These are phyloP conservation scores for Pleurotus giganteus DNA, from an alignment of 768 basidiomycete genomes.

Conservation along the genomic window DNA sequence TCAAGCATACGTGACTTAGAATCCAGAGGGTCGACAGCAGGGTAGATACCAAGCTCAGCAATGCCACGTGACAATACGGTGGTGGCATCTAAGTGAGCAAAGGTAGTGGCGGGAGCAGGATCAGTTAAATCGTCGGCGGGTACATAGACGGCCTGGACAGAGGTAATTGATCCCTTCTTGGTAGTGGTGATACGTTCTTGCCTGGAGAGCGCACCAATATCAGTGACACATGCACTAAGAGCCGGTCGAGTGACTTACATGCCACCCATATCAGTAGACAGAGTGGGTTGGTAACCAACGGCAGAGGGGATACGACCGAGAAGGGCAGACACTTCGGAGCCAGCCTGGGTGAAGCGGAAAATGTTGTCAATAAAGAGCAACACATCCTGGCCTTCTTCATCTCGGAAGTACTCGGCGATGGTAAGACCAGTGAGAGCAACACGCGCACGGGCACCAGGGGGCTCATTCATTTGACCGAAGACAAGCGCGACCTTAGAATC, in stretches of 20 bases:
- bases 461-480: conserved; percentile 99
- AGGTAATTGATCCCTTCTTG: conserved; percentile 99
- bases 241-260: conserved; percentile 57
- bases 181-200: conserved; percentile 99
- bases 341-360: conserved; percentile 99
- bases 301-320: conserved; percentile 99
- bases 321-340: conserved; percentile 99
- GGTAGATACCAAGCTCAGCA: conserved; percentile 99
- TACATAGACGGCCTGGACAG: conserved; percentile 99
- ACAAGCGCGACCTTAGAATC: conserved; percentile 99
- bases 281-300: conserved; percentile 99
- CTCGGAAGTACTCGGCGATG: conserved; percentile 99
- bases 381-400: conserved; percentile 99
- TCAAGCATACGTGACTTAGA: conserved; percentile 99
- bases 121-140: conserved; percentile 99
- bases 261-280: conserved; percentile 99
- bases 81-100: conserved; percentile 99
- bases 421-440: conserved; percentile 99
- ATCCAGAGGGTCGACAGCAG: conserved; percentile 98
- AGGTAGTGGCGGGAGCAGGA: conserved; percentile 98
- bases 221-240: neutral
- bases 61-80: conserved; percentile 99
- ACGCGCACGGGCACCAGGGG: conserved; percentile 99
- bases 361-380: conserved; percentile 99
- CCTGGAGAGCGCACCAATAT: conserved; percentile 37